These are phyloP conservation scores for Hamiltosporidium tvaerminnensis DNA, from an alignment of 371 early-diverging fungal species.

Conservation along the genomic window DNA sequence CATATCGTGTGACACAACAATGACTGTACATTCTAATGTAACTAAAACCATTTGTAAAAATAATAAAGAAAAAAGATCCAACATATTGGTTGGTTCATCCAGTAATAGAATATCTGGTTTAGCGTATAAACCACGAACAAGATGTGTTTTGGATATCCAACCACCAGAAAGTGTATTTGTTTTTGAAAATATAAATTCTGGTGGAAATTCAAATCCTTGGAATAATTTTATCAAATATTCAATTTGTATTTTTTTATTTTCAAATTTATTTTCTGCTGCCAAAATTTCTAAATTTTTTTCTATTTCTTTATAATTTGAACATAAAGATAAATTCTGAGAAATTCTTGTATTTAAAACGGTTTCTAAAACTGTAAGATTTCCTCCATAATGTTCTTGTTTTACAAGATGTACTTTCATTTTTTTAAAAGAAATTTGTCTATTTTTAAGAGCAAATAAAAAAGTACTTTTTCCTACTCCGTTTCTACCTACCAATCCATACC, in stretches of 20 bases:
- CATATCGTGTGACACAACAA: constrained; percentile 81
- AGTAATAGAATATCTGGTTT: constrained; percentile 81
- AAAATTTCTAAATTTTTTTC: background rate
- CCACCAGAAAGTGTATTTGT: constrained; percentile 84
- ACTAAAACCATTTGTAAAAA: constrained; percentile 77
- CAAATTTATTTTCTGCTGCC: background rate
- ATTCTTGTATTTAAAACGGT: background rate
- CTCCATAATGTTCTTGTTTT: constrained; percentile 22
- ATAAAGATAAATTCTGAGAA: background rate
- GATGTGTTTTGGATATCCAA: constrained; percentile 88
- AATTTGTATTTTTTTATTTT: background rate
- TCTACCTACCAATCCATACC: constrained; percentile 35
- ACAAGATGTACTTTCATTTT: constrained; percentile 25
- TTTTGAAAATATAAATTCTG: constrained; percentile 56
- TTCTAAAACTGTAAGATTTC: background rate
- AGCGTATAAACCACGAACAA: constrained; percentile 81
- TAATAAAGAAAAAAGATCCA: constrained; percentile 70
- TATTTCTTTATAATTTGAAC: background rate
- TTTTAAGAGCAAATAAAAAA: constrained; percentile 37
- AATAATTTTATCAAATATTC: background rate
- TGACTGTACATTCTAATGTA: constrained; percentile 74
- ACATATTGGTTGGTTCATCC: constrained; percentile 94
- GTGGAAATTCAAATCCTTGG: constrained; percentile 71
- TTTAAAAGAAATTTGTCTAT: constrained; percentile 30
- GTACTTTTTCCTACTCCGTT: constrained; percentile 54